These are phyloP conservation scores for Staphylotrichum tortipilum DNA, from an alignment of 495 filamentous ascomycete species.

Conservation along the genomic window DNA sequence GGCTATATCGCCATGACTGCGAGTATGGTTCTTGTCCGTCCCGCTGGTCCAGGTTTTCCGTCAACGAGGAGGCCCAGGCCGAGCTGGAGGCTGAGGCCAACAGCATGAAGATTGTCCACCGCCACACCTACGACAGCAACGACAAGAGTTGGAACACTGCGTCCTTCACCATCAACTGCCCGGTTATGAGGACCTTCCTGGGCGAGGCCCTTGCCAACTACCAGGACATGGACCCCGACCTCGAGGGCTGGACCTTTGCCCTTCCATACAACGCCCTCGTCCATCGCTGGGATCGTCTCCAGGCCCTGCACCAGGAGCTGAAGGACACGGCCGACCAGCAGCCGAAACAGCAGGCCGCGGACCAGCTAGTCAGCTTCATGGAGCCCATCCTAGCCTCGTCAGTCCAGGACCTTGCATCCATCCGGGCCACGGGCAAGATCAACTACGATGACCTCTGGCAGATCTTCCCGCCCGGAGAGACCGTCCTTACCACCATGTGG, in stretches of 20 bases:
- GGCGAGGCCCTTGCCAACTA: slow-evolving; percentile 42
- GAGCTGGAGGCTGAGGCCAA: slow-evolving; percentile 3
- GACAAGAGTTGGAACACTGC: slow-evolving; percentile 14
- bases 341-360: slow-evolving; percentile 41
- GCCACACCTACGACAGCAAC: neutral
- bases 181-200: slow-evolving; percentile 32
- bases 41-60: slow-evolving; percentile 14
- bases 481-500: slow-evolving; percentile 17
- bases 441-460: slow-evolving; percentile 21
- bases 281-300: slow-evolving; percentile 49
- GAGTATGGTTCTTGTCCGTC: neutral
- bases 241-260: slow-evolving; percentile 45
- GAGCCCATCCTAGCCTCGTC: slow-evolving; percentile 38
- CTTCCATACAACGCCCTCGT: slow-evolving; percentile 48
- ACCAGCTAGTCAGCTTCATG: slow-evolving; percentile 46
- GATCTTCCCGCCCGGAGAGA: slow-evolving; percentile 26
- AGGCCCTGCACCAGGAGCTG: slow-evolving; percentile 20
- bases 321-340: slow-evolving; percentile 30
- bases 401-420: slow-evolving; percentile 30
- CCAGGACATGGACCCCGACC: slow-evolving; percentile 43
- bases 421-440: slow-evolving; percentile 13
- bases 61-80: slow-evolving; percentile 5
- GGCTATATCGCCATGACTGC: slow-evolving; percentile 10
- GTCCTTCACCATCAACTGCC: slow-evolving; percentile 19
- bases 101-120: slow-evolving; percentile 18